These are phyloP conservation scores for Scheffersomyces illinoinensis DNA, from an alignment of 1,139 yeast genomes.

Conservation along the genomic window DNA sequence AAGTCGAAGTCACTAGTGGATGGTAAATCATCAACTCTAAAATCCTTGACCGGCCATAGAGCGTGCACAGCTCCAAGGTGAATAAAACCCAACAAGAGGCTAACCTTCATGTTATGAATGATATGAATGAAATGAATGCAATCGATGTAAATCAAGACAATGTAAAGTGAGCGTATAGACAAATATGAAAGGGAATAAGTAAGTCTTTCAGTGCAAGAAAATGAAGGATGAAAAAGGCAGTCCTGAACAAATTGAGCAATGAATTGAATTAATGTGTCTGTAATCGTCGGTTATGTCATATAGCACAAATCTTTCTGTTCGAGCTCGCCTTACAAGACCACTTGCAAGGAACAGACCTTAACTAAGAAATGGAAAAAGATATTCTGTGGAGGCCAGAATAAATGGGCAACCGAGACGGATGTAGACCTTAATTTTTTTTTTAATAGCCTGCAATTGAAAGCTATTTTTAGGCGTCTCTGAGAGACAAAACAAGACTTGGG, in stretches of 20 bases:
- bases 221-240: not conserved
- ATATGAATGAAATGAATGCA: not conserved
- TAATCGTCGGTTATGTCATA: not conserved
- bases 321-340: not conserved
- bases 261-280: not conserved
- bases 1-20: not conserved
- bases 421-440: not conserved
- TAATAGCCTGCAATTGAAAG: not conserved
- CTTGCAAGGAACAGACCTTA: not conserved
- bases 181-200: not conserved
- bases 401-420: not conserved
- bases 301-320: not conserved
- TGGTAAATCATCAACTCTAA: conserved; percentile 9
- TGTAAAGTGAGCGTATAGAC: not conserved
- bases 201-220: not conserved
- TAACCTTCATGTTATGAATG: not conserved
- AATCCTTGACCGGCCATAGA: conserved; percentile 12
- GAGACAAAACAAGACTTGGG: not conserved
- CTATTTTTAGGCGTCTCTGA: not conserved
- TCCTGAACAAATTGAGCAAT: not conserved
- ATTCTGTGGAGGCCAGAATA: not conserved
- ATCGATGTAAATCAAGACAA: not conserved
- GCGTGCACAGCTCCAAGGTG: conserved; percentile 3
- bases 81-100: not conserved
- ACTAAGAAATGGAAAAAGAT: not conserved